Conservation (phyloP, 106 monocot species). For the Phalaenopsis aphrodite region DNA sequence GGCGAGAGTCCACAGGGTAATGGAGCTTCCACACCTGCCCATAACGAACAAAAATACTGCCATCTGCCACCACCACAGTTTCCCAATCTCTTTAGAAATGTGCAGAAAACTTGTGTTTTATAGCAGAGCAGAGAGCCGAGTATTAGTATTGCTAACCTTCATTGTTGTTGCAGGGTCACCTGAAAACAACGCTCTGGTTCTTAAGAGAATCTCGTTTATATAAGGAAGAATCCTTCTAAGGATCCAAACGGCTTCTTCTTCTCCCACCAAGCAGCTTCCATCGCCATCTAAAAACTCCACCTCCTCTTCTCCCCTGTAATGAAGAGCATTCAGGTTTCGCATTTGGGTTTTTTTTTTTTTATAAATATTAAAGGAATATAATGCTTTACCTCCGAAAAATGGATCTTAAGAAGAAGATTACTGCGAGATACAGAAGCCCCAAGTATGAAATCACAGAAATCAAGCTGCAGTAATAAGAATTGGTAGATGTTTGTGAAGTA, state of each 20-base stretch:
- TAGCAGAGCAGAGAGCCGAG: neutral
- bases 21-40: conserved; percentile 72
- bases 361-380: neutral
- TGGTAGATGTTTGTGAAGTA: neutral
- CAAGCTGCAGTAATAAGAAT: conserved; percentile 45
- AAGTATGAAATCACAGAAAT: conserved; percentile 67
- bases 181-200: conserved; percentile 68
- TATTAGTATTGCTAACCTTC: conserved; percentile 49
- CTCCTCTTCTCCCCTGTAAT: conserved; percentile 23
- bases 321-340: neutral
- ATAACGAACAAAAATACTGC: conserved; percentile 73
- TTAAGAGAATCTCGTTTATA: conserved; percentile 67
- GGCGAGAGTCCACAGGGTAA: conserved; percentile 68
- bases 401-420: conserved; percentile 70
- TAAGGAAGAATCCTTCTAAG: conserved; percentile 64
- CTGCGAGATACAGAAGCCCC: conserved; percentile 68
- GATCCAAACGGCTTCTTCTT: conserved; percentile 75
- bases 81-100: neutral
- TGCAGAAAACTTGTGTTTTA: neutral
- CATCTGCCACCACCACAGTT: conserved; percentile 36
- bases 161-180: conserved; percentile 86
- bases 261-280: conserved; percentile 50
- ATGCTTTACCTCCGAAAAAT: conserved; percentile 53
- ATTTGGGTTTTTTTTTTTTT: neutral
- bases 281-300: conserved; percentile 21